phyloP scores from a whole-genome alignment of 306 rosid genomes.

The Rubus parviflorus region DNA sequence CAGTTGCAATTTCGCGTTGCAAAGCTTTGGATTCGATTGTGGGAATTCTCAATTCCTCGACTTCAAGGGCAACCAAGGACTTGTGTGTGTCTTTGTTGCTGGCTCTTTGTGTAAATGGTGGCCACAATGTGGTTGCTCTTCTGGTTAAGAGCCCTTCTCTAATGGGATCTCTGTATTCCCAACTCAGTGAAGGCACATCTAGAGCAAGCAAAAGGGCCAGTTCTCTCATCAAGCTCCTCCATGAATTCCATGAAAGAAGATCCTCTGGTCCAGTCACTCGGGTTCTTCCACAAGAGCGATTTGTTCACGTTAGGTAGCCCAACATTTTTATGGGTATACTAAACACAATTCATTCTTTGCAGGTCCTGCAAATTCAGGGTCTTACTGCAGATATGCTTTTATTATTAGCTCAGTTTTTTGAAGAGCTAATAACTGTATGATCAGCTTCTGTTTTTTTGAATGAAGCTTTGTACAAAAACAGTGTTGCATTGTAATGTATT shows the following conservation, averaged over 20 bases:
- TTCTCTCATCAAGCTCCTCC: conserved; percentile 67
- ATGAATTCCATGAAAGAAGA: conserved; percentile 58
- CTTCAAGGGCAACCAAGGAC: conserved; percentile 64
- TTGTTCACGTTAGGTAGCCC: conserved; percentile 62
- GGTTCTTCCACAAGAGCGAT: conserved; percentile 52
- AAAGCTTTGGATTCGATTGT: conserved; percentile 46
- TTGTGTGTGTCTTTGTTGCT: conserved; percentile 65
- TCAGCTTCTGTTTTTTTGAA: conserved; percentile 53
- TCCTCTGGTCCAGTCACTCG: conserved; percentile 46
- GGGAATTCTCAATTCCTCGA: conserved; percentile 45
- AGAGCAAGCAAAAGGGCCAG: conserved; percentile 62
- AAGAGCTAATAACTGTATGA: conserved; percentile 46
- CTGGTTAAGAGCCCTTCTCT: conserved; percentile 56
- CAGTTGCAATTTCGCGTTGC: conserved; percentile 29
- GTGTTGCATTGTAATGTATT: conserved; percentile 18
- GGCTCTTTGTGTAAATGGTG: conserved; percentile 59
- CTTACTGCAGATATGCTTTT: conserved; percentile 19
- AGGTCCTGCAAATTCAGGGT: conserved; percentile 31
- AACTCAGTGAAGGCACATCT: conserved; percentile 62
- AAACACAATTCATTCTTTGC: conserved; percentile 11
- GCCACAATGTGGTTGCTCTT: conserved; percentile 51
- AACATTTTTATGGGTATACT: conserved; percentile 28
- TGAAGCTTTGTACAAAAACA: conserved; percentile 47
- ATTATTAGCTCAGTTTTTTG: conserved; percentile 53
- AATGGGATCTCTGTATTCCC: conserved; percentile 64